Conservation (phyloP, 768 basidiomycete species). For the Trametes villosa region DNA sequence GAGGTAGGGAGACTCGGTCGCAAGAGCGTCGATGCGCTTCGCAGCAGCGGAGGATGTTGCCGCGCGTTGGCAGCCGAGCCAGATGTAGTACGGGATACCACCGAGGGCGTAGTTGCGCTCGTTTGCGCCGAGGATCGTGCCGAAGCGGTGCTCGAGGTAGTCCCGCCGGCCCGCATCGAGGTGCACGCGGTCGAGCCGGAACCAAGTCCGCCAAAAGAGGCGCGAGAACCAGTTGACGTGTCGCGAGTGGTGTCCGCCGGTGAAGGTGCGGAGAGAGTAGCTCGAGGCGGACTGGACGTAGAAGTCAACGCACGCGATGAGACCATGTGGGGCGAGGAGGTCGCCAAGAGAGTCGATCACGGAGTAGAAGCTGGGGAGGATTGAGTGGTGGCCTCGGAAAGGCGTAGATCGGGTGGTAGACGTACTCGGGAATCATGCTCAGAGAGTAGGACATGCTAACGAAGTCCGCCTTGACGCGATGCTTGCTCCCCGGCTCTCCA, state of each 20-base stretch:
- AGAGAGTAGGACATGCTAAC: slow-evolving; percentile 61
- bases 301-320: slow-evolving; percentile 25
- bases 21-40: slow-evolving; percentile 40
- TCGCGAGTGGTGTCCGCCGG: slow-evolving; percentile 22
- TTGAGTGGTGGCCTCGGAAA: slow-evolving; percentile 33
- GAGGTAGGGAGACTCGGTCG: slow-evolving; percentile 36
- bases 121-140: slow-evolving; percentile 73
- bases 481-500: slow-evolving; percentile 50
- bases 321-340: slow-evolving; percentile 55
- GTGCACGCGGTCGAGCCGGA: slow-evolving; percentile 42
- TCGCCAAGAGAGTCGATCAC: slow-evolving; percentile 71
- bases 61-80: slow-evolving; percentile 69
- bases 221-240: slow-evolving; percentile 24
- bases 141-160: slow-evolving; percentile 80
- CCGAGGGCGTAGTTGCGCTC: slow-evolving; percentile 68
- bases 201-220: slow-evolving; percentile 30
- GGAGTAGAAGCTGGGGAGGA: slow-evolving; percentile 52
- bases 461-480: slow-evolving; percentile 45
- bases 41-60: slow-evolving; percentile 62
- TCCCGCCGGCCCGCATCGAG: slow-evolving; percentile 62
- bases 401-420: slow-evolving; percentile 8
- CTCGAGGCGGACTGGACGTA: slow-evolving; percentile 24
- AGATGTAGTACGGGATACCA: slow-evolving; percentile 69
- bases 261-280: slow-evolving; percentile 25
- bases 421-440: slow-evolving; percentile 50